These are phyloP conservation scores for Coemansia guatemalensis DNA, from an alignment of 192 early-diverging fungal genomes.

Conservation along the genomic window DNA sequence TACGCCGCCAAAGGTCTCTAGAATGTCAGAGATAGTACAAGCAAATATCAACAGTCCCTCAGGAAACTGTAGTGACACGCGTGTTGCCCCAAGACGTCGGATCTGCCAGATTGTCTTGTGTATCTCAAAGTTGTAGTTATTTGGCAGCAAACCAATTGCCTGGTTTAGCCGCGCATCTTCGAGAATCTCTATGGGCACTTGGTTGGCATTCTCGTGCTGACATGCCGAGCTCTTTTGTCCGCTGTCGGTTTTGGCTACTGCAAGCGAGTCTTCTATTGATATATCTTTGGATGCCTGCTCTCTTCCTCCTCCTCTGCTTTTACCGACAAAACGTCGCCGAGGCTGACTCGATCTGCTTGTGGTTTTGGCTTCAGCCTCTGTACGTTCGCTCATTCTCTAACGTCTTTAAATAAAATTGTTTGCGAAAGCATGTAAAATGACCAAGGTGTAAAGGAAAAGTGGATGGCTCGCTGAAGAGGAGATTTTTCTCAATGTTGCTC, in stretches of 20 bases:
- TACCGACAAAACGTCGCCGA: slow-evolving; percentile 49
- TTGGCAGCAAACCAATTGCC: slow-evolving; percentile 81
- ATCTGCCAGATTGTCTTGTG: slow-evolving; percentile 96
- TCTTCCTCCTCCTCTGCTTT: slow-evolving; percentile 16
- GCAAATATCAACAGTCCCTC: slow-evolving; percentile 96
- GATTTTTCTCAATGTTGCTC: too few relatives aligned
- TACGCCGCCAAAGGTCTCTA: slow-evolving; percentile 74
- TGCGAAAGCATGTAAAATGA: background rate
- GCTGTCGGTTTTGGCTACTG: slow-evolving; percentile 22
- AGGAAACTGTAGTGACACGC: slow-evolving; percentile 95
- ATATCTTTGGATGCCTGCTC: slow-evolving; percentile 13
- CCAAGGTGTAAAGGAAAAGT: background rate
- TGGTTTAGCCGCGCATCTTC: slow-evolving; percentile 78
- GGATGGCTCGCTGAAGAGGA: background rate
- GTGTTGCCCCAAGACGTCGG: slow-evolving; percentile 66
- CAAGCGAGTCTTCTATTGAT: slow-evolving; percentile 50
- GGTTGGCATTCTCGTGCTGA: slow-evolving; percentile 55
- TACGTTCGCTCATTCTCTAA: too few relatives aligned
- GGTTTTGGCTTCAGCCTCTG: too few relatives aligned
- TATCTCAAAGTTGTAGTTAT: slow-evolving; percentile 99
- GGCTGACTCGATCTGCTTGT: slow-evolving; percentile 34
- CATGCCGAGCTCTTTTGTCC: background rate
- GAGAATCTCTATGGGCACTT: slow-evolving; percentile 84
- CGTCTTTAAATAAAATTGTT: background rate
- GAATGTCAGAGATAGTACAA: slow-evolving; percentile 88